These are phyloP conservation scores for Alternaria brassicicola DNA, from an alignment of 2,329 filamentous ascomycete species.

Conservation along the genomic window DNA sequence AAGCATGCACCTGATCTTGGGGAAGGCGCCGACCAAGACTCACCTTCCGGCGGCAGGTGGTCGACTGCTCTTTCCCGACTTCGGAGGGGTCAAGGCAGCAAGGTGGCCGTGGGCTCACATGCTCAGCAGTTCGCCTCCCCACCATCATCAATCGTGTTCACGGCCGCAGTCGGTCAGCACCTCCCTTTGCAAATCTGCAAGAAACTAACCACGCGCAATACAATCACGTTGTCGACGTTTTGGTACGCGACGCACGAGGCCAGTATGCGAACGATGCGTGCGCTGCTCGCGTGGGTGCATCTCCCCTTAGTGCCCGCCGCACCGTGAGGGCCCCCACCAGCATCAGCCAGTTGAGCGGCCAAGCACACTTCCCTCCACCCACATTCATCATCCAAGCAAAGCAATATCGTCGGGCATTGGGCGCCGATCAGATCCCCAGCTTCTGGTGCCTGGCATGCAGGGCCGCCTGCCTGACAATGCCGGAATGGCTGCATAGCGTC, in stretches of 20 bases:
- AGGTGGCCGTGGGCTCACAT: constrained; percentile 24
- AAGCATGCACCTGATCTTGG: neutral
- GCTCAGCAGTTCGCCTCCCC: constrained; percentile 13
- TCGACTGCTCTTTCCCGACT: constrained; percentile 20
- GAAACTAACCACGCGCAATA: constrained; percentile 9
- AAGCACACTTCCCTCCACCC: constrained; percentile 21
- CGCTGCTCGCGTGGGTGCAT: constrained; percentile 22
- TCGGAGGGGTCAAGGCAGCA: constrained; percentile 34
- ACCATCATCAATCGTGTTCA: neutral
- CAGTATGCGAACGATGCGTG: constrained; percentile 27
- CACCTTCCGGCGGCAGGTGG: neutral
- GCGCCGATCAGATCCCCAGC: constrained; percentile 28
- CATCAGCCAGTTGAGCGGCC: constrained; percentile 25
- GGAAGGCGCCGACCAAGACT: constrained; percentile 9
- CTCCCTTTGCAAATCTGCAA: constrained; percentile 10
- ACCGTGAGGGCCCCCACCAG: constrained; percentile 16
- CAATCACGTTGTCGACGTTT: constrained; percentile 8
- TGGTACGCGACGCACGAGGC: constrained; percentile 9
- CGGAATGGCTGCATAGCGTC: constrained; percentile 33
- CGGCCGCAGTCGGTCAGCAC: neutral
- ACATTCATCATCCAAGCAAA: constrained; percentile 18
- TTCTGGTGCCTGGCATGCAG: constrained; percentile 28
- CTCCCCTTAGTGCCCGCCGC: constrained; percentile 26
- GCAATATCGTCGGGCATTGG: constrained; percentile 36
- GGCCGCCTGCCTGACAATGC: constrained; percentile 14